Evolutionary conservation across 371 early-diverging fungal species (phyloP).

Genomic region (Saksenaea oblongispora): DNA sequence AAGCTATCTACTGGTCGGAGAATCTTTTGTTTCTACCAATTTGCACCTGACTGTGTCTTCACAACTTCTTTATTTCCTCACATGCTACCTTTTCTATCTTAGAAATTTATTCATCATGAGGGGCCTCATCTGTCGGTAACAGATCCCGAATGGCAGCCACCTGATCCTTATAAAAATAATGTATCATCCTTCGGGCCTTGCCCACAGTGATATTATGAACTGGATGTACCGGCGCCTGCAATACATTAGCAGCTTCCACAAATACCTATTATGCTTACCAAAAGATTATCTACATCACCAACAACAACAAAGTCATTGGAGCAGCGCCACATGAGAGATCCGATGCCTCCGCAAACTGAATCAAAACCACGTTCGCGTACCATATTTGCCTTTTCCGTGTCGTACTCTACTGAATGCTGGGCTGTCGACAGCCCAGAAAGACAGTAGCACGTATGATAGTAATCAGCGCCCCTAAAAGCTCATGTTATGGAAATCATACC

Average conservation of each 20-base stretch:
- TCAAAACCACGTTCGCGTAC: slow-evolving; percentile 30
- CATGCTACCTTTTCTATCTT: not conserved
- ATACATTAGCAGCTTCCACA: slow-evolving; percentile 12
- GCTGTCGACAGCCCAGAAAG: slow-evolving; percentile 82
- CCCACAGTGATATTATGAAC: slow-evolving; percentile 55
- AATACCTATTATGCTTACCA: slow-evolving; percentile 35
- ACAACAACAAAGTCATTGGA: slow-evolving; percentile 46
- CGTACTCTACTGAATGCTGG: slow-evolving; percentile 50
- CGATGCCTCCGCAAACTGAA: slow-evolving; percentile 28
- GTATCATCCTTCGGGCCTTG: slow-evolving; percentile 42
- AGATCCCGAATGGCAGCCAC: slow-evolving; percentile 15
- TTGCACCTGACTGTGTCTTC: no score
- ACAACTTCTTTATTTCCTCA: not conserved
- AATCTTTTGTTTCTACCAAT: no score
- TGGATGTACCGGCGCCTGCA: slow-evolving; percentile 59
- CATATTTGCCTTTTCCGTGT: slow-evolving; percentile 15
- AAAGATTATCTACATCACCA: slow-evolving; percentile 54
- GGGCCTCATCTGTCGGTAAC: slow-evolving; percentile 39
- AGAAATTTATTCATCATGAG: slow-evolving; percentile 8
- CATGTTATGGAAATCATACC: not conserved
- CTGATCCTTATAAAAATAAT: slow-evolving; percentile 45
- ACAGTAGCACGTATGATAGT: slow-evolving; percentile 96
- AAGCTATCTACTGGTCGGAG: no score
- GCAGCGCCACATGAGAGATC: slow-evolving; percentile 40
- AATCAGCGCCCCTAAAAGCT: slow-evolving; percentile 68